Evolutionary conservation across 306 rosid species (phyloP), one percentile per base, ranked within the genome.

Genomic region (Aeschynomene evenia): DNA sequence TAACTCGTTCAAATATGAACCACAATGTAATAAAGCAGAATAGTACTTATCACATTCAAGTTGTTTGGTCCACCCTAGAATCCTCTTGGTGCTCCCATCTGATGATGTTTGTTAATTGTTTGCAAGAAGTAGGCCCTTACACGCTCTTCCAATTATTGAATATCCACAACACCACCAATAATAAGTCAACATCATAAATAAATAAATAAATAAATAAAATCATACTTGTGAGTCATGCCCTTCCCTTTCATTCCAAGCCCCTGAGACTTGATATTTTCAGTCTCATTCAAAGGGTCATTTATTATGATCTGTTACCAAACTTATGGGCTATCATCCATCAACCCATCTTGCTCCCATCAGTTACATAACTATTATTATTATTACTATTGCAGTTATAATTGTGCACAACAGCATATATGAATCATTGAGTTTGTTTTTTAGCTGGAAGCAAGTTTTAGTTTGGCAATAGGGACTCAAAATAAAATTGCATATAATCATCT

Each of bases 261-360:
- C 8, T 53, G 42, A 51, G 68, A 76, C 21, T 50, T 18, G 12
- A 69, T 68, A 13, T 9, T 67, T 59, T 22, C 0, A 15, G 64
- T 68, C 75, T 59, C 36, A 22, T 34, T 70, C 46, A 21, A 26
- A 43, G 18, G 7, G 49, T 19, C 66, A 52, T 68, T 49, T 42
- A 51, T 36, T 64, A 7, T n/a, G 31, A 2, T 54, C 64, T 63
- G 21, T 56, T 72, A 16, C 22, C 63, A 3, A 64, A 46, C 15
- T 63, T 24, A 62, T 77, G 81, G 73, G 37, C 56, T 40, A 55
- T 42, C 67, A 57, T 55, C 73, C 72, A 49, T 46, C 68, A 34
- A 19, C 66, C 60, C 18, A 48, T 61, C 39, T 58, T 43, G 53
- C 14, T 51, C 73, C 61, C 52, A 75, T 57, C 23, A 62, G 36